Conservation (phyloP, 139 green algal genomes). For the Nannochloris sp. region DNA sequence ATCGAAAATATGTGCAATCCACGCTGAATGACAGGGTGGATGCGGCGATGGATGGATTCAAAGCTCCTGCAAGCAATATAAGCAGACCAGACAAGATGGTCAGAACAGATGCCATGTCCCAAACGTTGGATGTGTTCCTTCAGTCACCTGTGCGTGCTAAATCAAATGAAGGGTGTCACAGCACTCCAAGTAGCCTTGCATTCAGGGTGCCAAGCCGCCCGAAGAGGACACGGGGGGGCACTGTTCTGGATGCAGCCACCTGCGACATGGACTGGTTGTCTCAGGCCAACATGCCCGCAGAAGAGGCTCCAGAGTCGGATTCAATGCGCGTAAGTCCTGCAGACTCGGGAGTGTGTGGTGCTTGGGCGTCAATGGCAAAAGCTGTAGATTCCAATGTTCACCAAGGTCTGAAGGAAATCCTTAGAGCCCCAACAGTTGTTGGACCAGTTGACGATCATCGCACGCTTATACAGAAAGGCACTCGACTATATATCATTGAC, state of each 20-base stretch:
- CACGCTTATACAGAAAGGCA: slow-evolving; percentile 69
- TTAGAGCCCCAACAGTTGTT: slow-evolving; percentile 65
- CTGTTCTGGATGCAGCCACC: neutral
- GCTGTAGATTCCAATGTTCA: slow-evolving; percentile 20
- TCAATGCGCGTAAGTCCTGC: too few species aligned
- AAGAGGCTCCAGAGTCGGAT: too few species aligned
- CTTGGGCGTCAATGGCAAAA: neutral
- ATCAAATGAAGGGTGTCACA: too few species aligned
- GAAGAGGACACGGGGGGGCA: too few species aligned
- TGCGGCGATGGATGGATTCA: neutral
- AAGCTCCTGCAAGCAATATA: neutral
- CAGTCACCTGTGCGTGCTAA: neutral
- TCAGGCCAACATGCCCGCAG: too few species aligned
- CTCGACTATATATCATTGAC: slow-evolving; percentile 78
- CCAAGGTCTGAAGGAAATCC: slow-evolving; percentile 51
- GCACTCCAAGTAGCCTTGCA: too few species aligned
- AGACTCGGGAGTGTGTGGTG: too few species aligned
- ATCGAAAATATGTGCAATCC: slow-evolving; percentile 55
- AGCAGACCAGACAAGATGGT: slow-evolving; percentile 56
- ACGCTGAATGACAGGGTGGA: slow-evolving; percentile 24
- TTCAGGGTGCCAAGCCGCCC: too few species aligned
- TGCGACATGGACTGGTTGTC: slow-evolving; percentile 1
- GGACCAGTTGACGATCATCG: slow-evolving; percentile 60
- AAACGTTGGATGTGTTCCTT: slow-evolving; percentile 60
- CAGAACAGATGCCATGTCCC: slow-evolving; percentile 39